These are phyloP conservation scores for Combretum micranthum DNA, from an alignment of 345 rosid genomes.

Conservation along the genomic window DNA sequence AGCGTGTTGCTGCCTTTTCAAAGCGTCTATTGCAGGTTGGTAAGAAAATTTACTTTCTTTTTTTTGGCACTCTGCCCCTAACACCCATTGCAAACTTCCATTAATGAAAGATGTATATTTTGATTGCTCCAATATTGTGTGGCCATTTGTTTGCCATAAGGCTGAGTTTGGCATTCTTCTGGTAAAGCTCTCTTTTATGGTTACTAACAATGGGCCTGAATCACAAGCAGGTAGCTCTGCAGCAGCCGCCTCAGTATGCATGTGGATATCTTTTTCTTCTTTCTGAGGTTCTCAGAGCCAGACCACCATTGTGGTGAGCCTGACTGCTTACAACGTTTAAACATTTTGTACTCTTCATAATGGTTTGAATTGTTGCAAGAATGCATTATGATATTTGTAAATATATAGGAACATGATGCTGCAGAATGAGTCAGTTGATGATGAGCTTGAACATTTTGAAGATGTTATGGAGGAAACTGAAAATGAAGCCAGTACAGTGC, in stretches of 20 bases:
- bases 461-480: conserved; percentile 71
- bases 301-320: conserved; percentile 71
- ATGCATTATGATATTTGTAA: background rate
- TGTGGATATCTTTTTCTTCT: conserved; percentile 93
- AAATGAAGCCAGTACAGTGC: conserved; percentile 16
- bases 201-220: background rate
- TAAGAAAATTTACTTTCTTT: background rate
- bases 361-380: too few relatives aligned
- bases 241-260: conserved; percentile 89
- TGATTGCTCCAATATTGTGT: too few relatives aligned
- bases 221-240: conserved; percentile 74
- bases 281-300: conserved; percentile 88
- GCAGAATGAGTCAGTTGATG: conserved; percentile 78
- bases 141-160: too few relatives aligned
- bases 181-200: background rate
- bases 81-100: too few relatives aligned
- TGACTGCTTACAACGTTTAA: too few relatives aligned
- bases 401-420: conserved; percentile 67
- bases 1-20: conserved; percentile 79
- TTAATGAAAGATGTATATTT: too few relatives aligned
- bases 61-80: background rate
- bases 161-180: background rate
- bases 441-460: conserved; percentile 90
- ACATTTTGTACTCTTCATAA: too few relatives aligned
- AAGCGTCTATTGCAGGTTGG: conserved; percentile 89